Percentiles rank a stretch among this genome's conserved stretches.
Conservation (phyloP, 345 rosid genomes). For the Streptanthus diversifolius region DNA sequence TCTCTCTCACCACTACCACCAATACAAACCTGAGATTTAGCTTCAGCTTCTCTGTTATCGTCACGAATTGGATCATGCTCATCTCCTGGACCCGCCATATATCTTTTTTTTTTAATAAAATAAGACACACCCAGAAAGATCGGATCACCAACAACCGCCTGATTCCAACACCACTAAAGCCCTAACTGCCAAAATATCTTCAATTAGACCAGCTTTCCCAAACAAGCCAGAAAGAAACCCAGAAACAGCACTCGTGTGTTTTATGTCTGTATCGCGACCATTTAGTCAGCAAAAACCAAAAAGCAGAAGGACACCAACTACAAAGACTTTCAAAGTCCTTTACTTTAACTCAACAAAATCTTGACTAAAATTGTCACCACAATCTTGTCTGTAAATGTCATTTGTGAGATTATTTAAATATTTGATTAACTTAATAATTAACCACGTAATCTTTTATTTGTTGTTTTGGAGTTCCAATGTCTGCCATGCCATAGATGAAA, state of each 20-base stretch:
- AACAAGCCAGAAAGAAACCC: background rate
- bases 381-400: background rate
- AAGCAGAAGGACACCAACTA: background rate
- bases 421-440: background rate
- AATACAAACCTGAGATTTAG: constrained; percentile 21
- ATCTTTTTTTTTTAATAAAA: background rate
- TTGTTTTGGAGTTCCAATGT: background rate
- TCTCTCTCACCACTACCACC: constrained; percentile 50
- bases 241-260: background rate
- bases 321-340: background rate
- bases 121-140: constrained; percentile 19
- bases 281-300: background rate
- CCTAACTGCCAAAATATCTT: constrained; percentile 10
- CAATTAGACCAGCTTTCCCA: background rate
- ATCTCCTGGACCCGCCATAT: constrained; percentile 28
- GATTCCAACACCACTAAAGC: constrained; percentile 17
- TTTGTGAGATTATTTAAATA: background rate
- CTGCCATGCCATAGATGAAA: background rate
- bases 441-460: background rate
- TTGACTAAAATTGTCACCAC: background rate
- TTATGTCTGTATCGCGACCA: background rate
- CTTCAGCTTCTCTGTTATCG: constrained; percentile 29
- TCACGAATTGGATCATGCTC: constrained; percentile 44
- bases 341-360: background rate
- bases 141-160: constrained; percentile 36